phyloP scores from a whole-genome alignment of 805 yeast genomes.

The Ogataea degrootiae region DNA sequence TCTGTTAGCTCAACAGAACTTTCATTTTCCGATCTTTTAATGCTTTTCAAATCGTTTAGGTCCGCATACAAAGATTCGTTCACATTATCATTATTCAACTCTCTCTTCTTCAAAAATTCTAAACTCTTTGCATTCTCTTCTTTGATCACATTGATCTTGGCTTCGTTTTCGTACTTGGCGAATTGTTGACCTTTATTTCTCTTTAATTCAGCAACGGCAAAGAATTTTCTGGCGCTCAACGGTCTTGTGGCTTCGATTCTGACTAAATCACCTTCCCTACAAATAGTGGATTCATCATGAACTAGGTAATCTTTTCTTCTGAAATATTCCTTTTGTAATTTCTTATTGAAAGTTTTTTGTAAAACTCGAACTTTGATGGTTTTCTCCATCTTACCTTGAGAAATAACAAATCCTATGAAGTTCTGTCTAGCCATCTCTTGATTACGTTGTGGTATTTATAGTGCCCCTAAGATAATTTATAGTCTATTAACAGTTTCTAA shows the following conservation, averaged over 20 bases:
- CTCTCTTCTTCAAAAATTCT: slow-evolving; percentile 50
- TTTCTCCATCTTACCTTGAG: slow-evolving; percentile 95
- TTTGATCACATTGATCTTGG: slow-evolving; percentile 57
- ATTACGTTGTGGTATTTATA: neutral
- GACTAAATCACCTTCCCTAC: slow-evolving; percentile 94
- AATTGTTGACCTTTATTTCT: slow-evolving; percentile 88
- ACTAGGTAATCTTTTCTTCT: slow-evolving; percentile 81
- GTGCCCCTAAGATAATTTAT: no score
- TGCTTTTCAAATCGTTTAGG: slow-evolving; percentile 17
- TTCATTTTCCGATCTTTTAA: slow-evolving; percentile 11
- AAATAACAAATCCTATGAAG: slow-evolving; percentile 86
- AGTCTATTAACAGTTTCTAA: no score
- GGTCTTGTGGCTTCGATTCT: slow-evolving; percentile 90
- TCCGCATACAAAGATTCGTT: slow-evolving; percentile 28
- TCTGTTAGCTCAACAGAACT: slow-evolving; percentile 6
- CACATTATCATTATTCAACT: slow-evolving; percentile 19
- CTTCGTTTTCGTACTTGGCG: slow-evolving; percentile 70
- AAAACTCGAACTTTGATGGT: slow-evolving; percentile 91
- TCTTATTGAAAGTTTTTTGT: slow-evolving; percentile 64
- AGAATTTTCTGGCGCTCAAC: slow-evolving; percentile 71
- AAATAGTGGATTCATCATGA: slow-evolving; percentile 88
- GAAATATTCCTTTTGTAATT: slow-evolving; percentile 69
- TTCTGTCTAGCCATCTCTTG: slow-evolving; percentile 77
- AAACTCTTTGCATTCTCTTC: slow-evolving; percentile 59
- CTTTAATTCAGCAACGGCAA: slow-evolving; percentile 90